A percentile compares a stretch with the other conserved stretches of the same genome.
Conservation (phyloP, 805 yeast genomes). For the Metschnikowia henanensis region DNA sequence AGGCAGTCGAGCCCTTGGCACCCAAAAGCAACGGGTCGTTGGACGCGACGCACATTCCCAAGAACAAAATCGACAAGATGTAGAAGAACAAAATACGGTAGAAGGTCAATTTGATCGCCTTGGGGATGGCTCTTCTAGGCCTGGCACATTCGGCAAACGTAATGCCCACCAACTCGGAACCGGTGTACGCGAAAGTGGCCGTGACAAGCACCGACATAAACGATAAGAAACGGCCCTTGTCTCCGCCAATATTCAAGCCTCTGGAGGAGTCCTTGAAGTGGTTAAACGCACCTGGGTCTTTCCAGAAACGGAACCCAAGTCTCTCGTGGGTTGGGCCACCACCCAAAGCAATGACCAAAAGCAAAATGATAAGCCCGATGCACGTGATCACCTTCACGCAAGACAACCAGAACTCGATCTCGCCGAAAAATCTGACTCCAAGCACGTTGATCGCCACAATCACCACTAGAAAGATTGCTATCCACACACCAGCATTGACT, state of each 20-base stretch:
- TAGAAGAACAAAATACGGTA: constrained; percentile 66
- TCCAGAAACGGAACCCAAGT: constrained; percentile 72
- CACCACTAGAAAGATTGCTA: constrained; percentile 40
- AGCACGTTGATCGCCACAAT: constrained; percentile 43
- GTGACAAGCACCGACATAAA: constrained; percentile 62
- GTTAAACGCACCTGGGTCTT: constrained; percentile 63
- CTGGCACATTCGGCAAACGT: constrained; percentile 72
- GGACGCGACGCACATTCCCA: constrained; percentile 58
- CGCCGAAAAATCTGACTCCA: constrained; percentile 53
- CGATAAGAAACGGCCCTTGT: constrained; percentile 58
- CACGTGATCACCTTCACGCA: constrained; percentile 63
- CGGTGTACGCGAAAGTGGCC: constrained; percentile 70
- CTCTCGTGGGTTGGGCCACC: constrained; percentile 78
- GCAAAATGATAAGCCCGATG: constrained; percentile 62
- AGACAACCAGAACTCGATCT: constrained; percentile 55
- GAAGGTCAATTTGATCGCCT: constrained; percentile 67
- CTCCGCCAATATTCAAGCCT: constrained; percentile 37
- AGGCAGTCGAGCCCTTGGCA: constrained; percentile 17
- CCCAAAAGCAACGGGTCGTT: constrained; percentile 20
- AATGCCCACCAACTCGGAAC: constrained; percentile 69
- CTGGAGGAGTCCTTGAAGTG: constrained; percentile 45
- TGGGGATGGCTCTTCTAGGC: constrained; percentile 67
- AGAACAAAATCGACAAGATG: constrained; percentile 55
- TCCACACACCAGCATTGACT: constrained; percentile 53
- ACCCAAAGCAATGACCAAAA: constrained; percentile 68